phyloP scores from a whole-genome alignment of 306 rosid species.

The Clitoria ternatea region DNA sequence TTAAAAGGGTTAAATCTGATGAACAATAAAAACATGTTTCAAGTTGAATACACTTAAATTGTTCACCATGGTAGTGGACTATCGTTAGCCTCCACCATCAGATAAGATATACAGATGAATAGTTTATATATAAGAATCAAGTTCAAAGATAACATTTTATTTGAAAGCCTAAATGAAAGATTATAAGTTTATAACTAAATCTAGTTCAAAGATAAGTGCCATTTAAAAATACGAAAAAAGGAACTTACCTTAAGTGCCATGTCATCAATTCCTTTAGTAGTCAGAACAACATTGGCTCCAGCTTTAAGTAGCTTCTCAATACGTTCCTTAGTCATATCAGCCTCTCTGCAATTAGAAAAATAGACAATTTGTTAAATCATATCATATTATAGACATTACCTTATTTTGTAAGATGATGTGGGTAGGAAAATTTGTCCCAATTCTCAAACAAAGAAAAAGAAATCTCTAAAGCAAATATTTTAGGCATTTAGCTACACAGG shows the following conservation, averaged over 20 bases:
- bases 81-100: not conserved
- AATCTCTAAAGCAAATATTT: conserved; percentile 8
- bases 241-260: conserved; percentile 87
- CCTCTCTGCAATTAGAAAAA: conserved; percentile 54
- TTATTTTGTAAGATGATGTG: not conserved
- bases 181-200: not conserved
- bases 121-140: not conserved
- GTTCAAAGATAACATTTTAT: not conserved
- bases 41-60: not conserved
- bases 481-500: not conserved
- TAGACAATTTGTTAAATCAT: not conserved
- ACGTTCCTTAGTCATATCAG: conserved; percentile 94
- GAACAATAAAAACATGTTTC: not conserved
- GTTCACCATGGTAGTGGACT: not conserved
- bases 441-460: not conserved
- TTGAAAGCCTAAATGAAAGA: not conserved
- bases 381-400: not conserved
- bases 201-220: not conserved
- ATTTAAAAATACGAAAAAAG: not conserved
- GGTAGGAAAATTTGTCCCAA: not conserved
- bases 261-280: conserved; percentile 98
- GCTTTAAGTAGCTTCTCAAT: conserved; percentile 85
- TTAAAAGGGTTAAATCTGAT: not conserved
- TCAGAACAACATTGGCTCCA: conserved; percentile 95
- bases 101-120: not conserved